Evolutionary conservation across 345 rosid genomes (phyloP).

Genomic region (Arabis hirsuta): DNA sequence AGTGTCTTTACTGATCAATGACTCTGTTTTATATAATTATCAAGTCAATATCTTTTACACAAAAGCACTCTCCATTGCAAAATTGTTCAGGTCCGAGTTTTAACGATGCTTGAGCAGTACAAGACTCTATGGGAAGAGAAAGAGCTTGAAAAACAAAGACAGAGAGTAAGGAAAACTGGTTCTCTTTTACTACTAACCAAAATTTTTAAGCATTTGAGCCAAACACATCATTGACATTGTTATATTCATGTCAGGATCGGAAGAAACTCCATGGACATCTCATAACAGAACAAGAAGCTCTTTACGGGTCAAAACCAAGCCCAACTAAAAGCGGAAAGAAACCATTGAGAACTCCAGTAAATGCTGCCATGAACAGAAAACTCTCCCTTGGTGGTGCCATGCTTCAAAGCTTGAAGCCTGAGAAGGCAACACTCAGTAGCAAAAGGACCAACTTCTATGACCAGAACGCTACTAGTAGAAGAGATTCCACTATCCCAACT

Average conservation of each 20-base stretch:
- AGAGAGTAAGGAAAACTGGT: conserved; percentile 50
- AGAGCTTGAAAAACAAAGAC: conserved; percentile 64
- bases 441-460: conserved; percentile 43
- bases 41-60: conserved; percentile 1
- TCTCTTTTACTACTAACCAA: background rate
- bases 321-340: conserved; percentile 63
- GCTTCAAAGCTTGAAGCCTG: conserved; percentile 57
- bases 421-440: conserved; percentile 43
- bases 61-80: background rate
- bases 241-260: conserved; percentile 53
- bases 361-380: conserved; percentile 50
- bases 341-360: conserved; percentile 47
- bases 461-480: conserved; percentile 45
- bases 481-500: conserved; percentile 34
- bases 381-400: conserved; percentile 69
- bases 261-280: conserved; percentile 67
- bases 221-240: conserved; percentile 8
- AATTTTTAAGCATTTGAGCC: background rate
- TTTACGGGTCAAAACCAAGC: conserved; percentile 69
- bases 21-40: background rate
- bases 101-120: conserved; percentile 67
- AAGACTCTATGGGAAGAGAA: conserved; percentile 55
- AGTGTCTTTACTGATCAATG: conserved; percentile 42
- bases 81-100: conserved; percentile 54
- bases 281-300: conserved; percentile 64